Conservation (phyloP, 108 stramenopile genomes). For the Discostella stelligeroides region DNA sequence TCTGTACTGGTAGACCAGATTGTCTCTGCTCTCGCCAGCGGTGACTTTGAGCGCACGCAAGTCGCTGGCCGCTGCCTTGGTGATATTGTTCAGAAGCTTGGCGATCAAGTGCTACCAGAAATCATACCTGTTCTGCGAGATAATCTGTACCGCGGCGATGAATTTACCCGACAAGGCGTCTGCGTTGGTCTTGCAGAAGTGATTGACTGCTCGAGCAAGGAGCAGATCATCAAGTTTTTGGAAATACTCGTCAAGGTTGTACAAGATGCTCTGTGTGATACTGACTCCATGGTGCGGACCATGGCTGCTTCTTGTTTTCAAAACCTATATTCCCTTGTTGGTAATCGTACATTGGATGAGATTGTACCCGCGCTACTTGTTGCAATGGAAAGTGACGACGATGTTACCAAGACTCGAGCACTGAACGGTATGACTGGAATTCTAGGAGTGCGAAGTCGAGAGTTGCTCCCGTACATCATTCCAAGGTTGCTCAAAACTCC, state of each 20-base stretch:
- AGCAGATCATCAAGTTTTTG: slow-evolving; percentile 91
- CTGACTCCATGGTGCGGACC: slow-evolving; percentile 72
- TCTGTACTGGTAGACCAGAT: slow-evolving; percentile 87
- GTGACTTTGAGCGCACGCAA: slow-evolving; percentile 87
- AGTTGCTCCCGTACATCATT: slow-evolving; percentile 93
- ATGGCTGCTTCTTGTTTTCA: slow-evolving; percentile 96
- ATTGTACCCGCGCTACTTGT: slow-evolving; percentile 94
- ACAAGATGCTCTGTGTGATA: slow-evolving; percentile 94
- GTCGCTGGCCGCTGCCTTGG: slow-evolving; percentile 96
- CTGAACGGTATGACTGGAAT: slow-evolving; percentile 94
- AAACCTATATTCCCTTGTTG: slow-evolving; percentile 88
- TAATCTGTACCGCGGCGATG: slow-evolving; percentile 84
- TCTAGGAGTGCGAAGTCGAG: slow-evolving; percentile 86
- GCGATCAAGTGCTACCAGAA: slow-evolving; percentile 95
- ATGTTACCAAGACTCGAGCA: slow-evolving; percentile 69
- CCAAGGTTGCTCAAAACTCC: slow-evolving; percentile 87
- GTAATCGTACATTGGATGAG: slow-evolving; percentile 87
- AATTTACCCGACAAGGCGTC: slow-evolving; percentile 86
- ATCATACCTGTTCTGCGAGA: slow-evolving; percentile 94
- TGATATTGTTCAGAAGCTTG: slow-evolving; percentile 96
- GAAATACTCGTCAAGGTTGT: slow-evolving; percentile 93
- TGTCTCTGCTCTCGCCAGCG: slow-evolving; percentile 82
- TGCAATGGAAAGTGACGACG: slow-evolving; percentile 75
- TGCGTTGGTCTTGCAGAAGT: slow-evolving; percentile 97
- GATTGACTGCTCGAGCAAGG: slow-evolving; percentile 85